A percentile compares a stretch with the other conserved stretches of the same genome.
Evolutionary conservation across 345 rosid species (phyloP).

Genomic region (Triadica sebifera): DNA sequence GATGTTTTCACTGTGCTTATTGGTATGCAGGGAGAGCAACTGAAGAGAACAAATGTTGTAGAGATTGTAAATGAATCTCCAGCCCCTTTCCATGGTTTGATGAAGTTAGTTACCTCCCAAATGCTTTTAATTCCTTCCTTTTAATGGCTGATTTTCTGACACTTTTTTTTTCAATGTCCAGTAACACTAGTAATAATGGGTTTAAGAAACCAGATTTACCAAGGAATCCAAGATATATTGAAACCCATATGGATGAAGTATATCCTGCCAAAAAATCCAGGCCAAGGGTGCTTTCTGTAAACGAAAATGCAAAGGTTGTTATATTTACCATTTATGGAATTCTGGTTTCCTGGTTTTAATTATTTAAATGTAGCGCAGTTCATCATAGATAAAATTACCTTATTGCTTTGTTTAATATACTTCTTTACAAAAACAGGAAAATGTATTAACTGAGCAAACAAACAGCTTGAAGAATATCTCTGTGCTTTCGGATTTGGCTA

Average conservation of each 20-base stretch:
- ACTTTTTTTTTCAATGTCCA: conserved; percentile 11
- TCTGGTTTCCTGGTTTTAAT: neutral
- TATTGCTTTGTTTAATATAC: conserved; percentile 13
- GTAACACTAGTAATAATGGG: conserved; percentile 36
- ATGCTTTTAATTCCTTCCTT: neutral
- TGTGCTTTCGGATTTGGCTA: conserved; percentile 50
- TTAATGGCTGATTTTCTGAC: conserved; percentile 13
- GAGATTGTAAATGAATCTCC: conserved; percentile 59
- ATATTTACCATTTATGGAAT: neutral
- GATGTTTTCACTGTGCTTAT: neutral
- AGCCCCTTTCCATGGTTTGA: conserved; percentile 36
- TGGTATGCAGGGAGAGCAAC: conserved; percentile 72
- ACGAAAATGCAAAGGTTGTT: conserved; percentile 69
- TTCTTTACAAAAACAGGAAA: conserved; percentile 46
- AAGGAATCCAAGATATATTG: conserved; percentile 61
- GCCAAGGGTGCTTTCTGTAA: conserved; percentile 46
- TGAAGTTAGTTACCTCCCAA: conserved; percentile 36
- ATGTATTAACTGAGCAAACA: conserved; percentile 39
- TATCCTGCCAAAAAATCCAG: conserved; percentile 78
- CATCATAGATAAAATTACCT: neutral
- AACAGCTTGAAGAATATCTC: conserved; percentile 46
- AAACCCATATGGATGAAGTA: conserved; percentile 67
- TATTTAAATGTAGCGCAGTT: neutral
- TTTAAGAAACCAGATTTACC: conserved; percentile 46
- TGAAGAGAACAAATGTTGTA: conserved; percentile 44